Conservation (phyloP, 805 yeast species). For the Ogataea neopini region DNA sequence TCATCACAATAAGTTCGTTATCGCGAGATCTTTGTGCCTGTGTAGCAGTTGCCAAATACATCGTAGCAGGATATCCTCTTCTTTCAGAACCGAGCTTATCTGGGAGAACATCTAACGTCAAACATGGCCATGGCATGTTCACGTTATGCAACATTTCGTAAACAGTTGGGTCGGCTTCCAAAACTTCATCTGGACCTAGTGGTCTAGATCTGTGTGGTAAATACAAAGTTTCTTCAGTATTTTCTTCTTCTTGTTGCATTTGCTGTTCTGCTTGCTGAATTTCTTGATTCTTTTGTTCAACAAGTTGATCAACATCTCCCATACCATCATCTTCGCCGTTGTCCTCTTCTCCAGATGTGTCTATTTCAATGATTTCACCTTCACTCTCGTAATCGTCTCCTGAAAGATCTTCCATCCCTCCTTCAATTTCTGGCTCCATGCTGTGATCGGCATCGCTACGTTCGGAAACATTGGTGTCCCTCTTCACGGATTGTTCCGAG, state of each 20-base stretch:
- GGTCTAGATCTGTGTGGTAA: conserved; percentile 89
- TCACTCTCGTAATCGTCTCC: conserved; percentile 94
- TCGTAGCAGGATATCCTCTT: conserved; percentile 83
- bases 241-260: conserved; percentile 34
- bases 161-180: conserved; percentile 95
- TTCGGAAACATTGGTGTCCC: conserved; percentile 20
- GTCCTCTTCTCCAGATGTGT: conserved; percentile 55
- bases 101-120: conserved; percentile 86
- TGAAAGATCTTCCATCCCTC: conserved; percentile 80
- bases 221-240: conserved; percentile 48
- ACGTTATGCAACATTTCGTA: conserved; percentile 96
- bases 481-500: conserved; percentile 20
- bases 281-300: conserved; percentile 20
- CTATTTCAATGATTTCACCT: conserved; percentile 83
- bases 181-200: conserved; percentile 90
- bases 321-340: conserved; percentile 40
- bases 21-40: conserved; percentile 88
- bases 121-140: conserved; percentile 95
- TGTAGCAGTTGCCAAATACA: conserved; percentile 87
- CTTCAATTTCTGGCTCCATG: conserved; percentile 45
- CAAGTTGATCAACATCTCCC: conserved; percentile 16
- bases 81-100: conserved; percentile 87
- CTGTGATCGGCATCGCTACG: conserved; percentile 51
- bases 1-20: conserved; percentile 83
- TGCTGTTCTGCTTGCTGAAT: conserved; percentile 40